These are phyloP conservation scores for Selaginella tamariscina DNA, from an alignment of 75 land plant species.

Conservation along the genomic window DNA sequence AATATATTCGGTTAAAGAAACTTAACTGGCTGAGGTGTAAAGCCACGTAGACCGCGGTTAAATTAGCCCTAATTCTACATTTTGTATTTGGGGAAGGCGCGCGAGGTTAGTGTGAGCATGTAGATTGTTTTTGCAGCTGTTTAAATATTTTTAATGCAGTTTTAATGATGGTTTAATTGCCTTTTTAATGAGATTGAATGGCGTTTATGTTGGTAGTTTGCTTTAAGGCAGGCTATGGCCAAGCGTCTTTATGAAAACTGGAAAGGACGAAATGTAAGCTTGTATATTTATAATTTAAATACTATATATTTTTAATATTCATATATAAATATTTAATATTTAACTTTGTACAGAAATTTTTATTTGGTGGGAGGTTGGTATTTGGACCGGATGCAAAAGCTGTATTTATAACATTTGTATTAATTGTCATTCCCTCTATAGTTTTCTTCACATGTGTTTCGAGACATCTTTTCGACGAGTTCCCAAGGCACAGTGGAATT, in stretches of 20 bases:
- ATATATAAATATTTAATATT: neutral
- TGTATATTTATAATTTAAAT: neutral
- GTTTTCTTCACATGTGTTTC: conserved; percentile 52
- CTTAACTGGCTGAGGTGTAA: too few species aligned
- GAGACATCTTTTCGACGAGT: conserved; percentile 34
- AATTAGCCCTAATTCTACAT: too few species aligned
- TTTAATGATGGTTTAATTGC: too few species aligned
- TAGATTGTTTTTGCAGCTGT: too few species aligned
- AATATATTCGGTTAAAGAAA: too few species aligned
- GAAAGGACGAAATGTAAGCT: neutral
- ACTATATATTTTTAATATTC: too few species aligned
- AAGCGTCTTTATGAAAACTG: neutral
- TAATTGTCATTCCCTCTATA: conserved; percentile 45
- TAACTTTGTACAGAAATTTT: conserved; percentile 48
- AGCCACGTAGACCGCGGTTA: too few species aligned
- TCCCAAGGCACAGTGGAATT: conserved; percentile 32
- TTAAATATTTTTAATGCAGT: too few species aligned
- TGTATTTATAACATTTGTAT: conserved; percentile 38
- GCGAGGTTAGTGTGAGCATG: too few species aligned
- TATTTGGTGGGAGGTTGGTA: conserved; percentile 58
- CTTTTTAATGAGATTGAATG: too few species aligned
- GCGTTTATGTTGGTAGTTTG: neutral
- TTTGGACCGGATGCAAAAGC: conserved; percentile 88
- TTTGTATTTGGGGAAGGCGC: too few species aligned
- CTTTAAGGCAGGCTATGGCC: neutral